Conservation (phyloP, 331 rosid species). For the Rosa hybrid region DNA sequence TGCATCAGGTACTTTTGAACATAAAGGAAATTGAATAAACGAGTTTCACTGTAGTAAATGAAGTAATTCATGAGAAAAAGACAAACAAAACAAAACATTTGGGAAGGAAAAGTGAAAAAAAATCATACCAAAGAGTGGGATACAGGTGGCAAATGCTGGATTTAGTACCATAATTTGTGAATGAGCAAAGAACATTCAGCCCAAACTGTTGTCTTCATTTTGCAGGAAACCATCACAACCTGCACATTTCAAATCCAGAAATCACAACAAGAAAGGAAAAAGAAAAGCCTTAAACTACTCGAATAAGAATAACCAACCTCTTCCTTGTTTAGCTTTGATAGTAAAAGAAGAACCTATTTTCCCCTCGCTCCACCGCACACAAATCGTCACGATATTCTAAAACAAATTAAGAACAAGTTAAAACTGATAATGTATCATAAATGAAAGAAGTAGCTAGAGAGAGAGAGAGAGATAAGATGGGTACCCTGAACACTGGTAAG, state of each 20-base stretch:
- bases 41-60: too few relatives aligned
- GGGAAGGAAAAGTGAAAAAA: background rate
- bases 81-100: background rate
- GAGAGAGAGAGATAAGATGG: background rate
- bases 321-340: background rate
- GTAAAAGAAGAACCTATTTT: slow-evolving; percentile 12
- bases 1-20: too few relatives aligned
- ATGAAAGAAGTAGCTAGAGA: background rate
- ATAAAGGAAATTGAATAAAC: too few relatives aligned
- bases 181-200: slow-evolving; percentile 35
- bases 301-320: background rate
- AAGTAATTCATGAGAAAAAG: background rate
- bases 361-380: slow-evolving; percentile 37
- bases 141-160: slow-evolving; percentile 32
- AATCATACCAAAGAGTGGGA: slow-evolving; percentile 40
- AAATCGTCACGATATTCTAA: slow-evolving; percentile 36
- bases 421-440: background rate
- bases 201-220: slow-evolving; percentile 36
- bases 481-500: slow-evolving; percentile 90
- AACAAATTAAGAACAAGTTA: slow-evolving; percentile 15
- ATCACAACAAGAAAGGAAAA: background rate
- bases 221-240: slow-evolving; percentile 65
- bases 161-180: slow-evolving; percentile 33
- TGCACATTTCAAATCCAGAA: slow-evolving; percentile 34
- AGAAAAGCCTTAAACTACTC: background rate